phyloP scores from a whole-genome alignment of 208 protist species.

The Trypanosoma melophagium region DNA sequence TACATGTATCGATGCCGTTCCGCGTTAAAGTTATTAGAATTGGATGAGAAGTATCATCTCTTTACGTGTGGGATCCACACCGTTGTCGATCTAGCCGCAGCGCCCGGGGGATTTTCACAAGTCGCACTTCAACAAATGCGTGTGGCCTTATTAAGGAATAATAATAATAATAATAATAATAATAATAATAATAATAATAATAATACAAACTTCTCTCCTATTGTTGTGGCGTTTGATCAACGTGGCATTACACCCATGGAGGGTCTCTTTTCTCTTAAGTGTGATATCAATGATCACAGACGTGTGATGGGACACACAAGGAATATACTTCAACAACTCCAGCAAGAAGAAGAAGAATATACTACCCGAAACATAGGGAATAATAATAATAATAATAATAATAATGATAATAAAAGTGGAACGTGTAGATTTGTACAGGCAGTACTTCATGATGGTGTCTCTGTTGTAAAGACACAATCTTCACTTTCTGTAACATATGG shows the following conservation, averaged over 20 bases:
- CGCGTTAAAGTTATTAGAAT: conserved; percentile 60
- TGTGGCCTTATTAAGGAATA: too few relatives aligned
- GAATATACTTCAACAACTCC: background rate
- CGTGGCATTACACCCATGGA: conserved; percentile 49
- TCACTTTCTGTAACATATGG: conserved; percentile 71
- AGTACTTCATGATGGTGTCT: conserved; percentile 75
- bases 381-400: conserved; percentile 3
- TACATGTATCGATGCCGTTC: conserved; percentile 58
- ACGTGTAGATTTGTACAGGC: conserved; percentile 33
- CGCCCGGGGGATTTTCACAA: conserved; percentile 70
- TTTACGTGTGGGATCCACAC: conserved; percentile 36
- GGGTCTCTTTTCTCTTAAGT: conserved; percentile 31
- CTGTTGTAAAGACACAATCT: conserved; percentile 56
- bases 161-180: background rate
- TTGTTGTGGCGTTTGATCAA: conserved; percentile 70
- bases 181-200: background rate
- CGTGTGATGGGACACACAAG: conserved; percentile 18
- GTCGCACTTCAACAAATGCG: conserved; percentile 62
- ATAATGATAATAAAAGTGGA: background rate
- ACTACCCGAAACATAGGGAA: too few relatives aligned
- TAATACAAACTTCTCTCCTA: conserved; percentile 4
- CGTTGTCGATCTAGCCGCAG: conserved; percentile 71
- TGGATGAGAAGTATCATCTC: conserved; percentile 48
- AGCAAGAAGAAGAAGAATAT: background rate
- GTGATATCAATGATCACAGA: conserved; percentile 55